These are phyloP conservation scores for Kazachstania kunashirensis DNA, from an alignment of 805 yeast genomes.

Conservation along the genomic window DNA sequence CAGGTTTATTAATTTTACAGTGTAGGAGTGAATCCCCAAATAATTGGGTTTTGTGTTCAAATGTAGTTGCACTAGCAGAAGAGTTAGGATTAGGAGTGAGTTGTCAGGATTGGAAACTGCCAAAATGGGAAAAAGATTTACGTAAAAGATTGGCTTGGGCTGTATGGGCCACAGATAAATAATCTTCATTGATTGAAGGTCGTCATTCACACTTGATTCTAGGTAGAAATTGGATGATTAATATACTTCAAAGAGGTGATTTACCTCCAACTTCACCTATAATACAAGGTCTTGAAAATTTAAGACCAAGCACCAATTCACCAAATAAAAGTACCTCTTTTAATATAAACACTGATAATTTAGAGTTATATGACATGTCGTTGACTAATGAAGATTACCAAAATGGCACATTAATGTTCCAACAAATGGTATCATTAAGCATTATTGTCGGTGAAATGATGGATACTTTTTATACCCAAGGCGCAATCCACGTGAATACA, in stretches of 20 bases:
- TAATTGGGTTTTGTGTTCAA: constrained; percentile 80
- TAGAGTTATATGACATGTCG: constrained; percentile 22
- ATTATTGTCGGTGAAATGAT: constrained; percentile 62
- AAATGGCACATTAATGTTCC: constrained; percentile 60
- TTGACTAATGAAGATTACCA: constrained; percentile 46
- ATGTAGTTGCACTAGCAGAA: constrained; percentile 79
- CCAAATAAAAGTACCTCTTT: not conserved
- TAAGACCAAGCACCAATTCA: not conserved
- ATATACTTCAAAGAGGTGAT: constrained; percentile 55
- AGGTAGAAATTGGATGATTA: constrained; percentile 72
- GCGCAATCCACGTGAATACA: constrained; percentile 45
- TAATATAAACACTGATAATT: constrained; percentile 7
- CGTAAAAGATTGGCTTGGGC: constrained; percentile 93
- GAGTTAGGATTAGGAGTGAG: constrained; percentile 87
- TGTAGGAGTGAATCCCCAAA: constrained; percentile 46
- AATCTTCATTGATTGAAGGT: constrained; percentile 75
- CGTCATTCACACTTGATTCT: constrained; percentile 74
- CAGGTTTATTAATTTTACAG: constrained; percentile 71
- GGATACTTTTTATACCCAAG: constrained; percentile 61
- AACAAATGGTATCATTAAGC: constrained; percentile 55
- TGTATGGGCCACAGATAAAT: constrained; percentile 81
- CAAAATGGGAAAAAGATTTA: constrained; percentile 89
- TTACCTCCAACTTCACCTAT: constrained; percentile 58
- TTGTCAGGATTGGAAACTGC: constrained; percentile 83
- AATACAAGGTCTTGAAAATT: constrained; percentile 6